Percentiles rank a stretch among this genome's conserved stretches.
Evolutionary conservation across 2,329 filamentous ascomycete species (phyloP).

Genomic region (Hymenoscyphus repandus): DNA sequence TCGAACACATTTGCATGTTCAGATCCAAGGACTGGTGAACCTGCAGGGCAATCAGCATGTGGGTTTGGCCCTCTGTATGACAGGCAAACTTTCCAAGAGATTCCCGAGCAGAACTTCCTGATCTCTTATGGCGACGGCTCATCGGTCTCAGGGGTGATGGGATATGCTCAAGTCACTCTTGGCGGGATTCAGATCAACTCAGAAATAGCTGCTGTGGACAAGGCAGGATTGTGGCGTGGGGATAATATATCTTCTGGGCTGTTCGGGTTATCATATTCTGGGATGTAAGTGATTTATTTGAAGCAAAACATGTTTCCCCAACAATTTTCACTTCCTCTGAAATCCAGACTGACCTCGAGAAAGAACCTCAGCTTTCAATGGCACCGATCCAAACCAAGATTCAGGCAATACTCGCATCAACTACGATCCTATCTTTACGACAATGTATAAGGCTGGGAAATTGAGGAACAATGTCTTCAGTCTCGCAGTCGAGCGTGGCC

Average conservation of each 20-base stretch:
- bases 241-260: conserved; percentile 34
- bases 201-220: conserved; percentile 38
- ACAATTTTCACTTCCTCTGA: background rate
- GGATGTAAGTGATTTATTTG: conserved; percentile 6
- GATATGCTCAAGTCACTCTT: background rate
- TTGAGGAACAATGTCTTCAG: conserved; percentile 33
- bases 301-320: too few species aligned
- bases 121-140: conserved; percentile 8
- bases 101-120: conserved; percentile 7
- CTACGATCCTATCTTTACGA: conserved; percentile 45
- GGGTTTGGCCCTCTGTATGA: conserved; percentile 5
- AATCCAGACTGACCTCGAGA: background rate
- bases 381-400: conserved; percentile 1
- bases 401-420: conserved; percentile 9
- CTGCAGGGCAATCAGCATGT: background rate
- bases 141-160: background rate
- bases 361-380: conserved; percentile 1
- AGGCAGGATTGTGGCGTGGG: conserved; percentile 37
- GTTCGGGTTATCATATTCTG: background rate
- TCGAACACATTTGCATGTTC: conserved; percentile 32
- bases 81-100: conserved; percentile 1
- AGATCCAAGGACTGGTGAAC: conserved; percentile 32
- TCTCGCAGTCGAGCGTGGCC: conserved; percentile 38
- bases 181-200: conserved; percentile 2
- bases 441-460: conserved; percentile 23